Base-by-base conservation (phyloP, 352 stramenopile species). In the Globisporangium paroecandrum region DNA sequence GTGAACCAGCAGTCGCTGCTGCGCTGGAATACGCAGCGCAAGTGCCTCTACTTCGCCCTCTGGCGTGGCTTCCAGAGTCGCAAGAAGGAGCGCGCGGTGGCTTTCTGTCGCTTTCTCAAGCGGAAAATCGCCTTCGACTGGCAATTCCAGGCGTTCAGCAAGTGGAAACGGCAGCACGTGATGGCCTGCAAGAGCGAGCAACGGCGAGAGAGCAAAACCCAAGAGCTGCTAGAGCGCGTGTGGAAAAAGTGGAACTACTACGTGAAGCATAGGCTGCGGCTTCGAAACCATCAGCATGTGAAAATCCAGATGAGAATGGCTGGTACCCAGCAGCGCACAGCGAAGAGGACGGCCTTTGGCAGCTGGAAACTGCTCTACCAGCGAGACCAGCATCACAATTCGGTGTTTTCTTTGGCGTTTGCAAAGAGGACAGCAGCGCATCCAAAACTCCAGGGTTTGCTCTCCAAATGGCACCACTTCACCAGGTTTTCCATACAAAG, bases 91-190 rank as follows among this genome's bases (percentile, higher is more conserved):
- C 66, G 61, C 3, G 24, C 57, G 18, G 54, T 38, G 10, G 64
- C 57, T 43, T 63, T 82, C 27, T 34, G 49, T 4, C 54, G 59
- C 27, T 65, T 80, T 29, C 32, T 76, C 4, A 36, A 56, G 13
- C 60, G 66, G 34, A 58, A n/a, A 13, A 53, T 60, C 15, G 8
- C 22, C 4, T 22, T 38, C 20, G 62, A 9, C 13, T 66, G 63
- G 55, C 65, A 72, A 53, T 51, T 51, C 9, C 57, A 55, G 12
- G 71, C 69, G 29, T 73, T 82, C 18, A 57, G 51, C 15, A 64
- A 56, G 20, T 82, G 76, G 76, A 72, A 69, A 15, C 34, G 62
- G 0, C 54, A 68, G 24, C 64, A 66, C 12, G 47, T 75, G 7
- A 6, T 27, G 7, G 9, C 22, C 15, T 9, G 34, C 3, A 25